phyloP scores from a whole-genome alignment of 139 green algal species.

The Desmodesmus armatus region DNA sequence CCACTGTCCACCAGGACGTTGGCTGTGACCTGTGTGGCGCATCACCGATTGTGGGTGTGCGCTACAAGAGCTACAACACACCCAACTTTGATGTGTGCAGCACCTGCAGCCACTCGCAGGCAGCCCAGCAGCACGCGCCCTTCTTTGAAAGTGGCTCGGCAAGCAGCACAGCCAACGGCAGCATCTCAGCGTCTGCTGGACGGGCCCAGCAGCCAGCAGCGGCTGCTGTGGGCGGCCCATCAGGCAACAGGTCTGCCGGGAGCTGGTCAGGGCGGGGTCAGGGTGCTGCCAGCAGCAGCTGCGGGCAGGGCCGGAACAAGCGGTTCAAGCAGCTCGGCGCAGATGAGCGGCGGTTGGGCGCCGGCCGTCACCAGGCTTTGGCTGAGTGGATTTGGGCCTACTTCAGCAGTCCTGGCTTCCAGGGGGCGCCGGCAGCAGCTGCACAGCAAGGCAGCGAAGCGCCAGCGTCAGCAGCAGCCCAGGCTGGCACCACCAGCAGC shows the following conservation, averaged over 20 bases:
- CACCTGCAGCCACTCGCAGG: slow-evolving; percentile 9
- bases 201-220: neutral
- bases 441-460: neutral
- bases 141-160: slow-evolving; percentile 23
- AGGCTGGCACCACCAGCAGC: neutral
- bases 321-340: slow-evolving; percentile 13
- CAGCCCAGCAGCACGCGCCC: slow-evolving; percentile 2
- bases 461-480: slow-evolving; percentile 18
- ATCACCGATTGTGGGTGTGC: slow-evolving; percentile 53
- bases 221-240: neutral
- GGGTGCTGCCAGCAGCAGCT: neutral
- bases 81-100: slow-evolving; percentile 37
- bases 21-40: slow-evolving; percentile 55
- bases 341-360: neutral
- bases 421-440: no score
- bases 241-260: no score
- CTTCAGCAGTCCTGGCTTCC: no score
- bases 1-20: slow-evolving; percentile 48
- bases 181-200: neutral
- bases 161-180: neutral
- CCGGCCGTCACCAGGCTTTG: neutral
- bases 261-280: slow-evolving; percentile 2
- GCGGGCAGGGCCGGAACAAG: neutral
- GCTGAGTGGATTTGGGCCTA: slow-evolving; percentile 29
- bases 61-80: slow-evolving; percentile 34